These are phyloP conservation scores for Diospyros kaki DNA, from an alignment of 148 eudicot genomes.

Conservation along the genomic window DNA sequence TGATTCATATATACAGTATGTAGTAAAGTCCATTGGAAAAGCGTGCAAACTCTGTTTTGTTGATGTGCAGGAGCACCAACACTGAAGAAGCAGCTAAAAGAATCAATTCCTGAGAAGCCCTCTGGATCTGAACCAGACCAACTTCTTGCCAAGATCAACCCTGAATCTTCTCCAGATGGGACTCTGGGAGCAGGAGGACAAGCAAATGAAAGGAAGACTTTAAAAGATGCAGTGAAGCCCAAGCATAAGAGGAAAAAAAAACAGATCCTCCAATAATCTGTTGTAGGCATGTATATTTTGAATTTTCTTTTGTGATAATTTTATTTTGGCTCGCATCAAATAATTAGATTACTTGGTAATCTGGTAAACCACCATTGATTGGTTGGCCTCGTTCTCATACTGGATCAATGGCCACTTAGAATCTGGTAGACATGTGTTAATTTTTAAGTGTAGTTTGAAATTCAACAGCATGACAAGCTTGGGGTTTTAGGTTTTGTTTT, in stretches of 20 bases:
- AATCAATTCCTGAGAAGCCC: background rate
- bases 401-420: too few species aligned
- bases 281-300: background rate
- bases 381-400: too few species aligned
- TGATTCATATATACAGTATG: too few species aligned
- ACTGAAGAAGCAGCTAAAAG: background rate
- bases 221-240: slow-evolving; percentile 18
- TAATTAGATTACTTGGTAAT: too few species aligned
- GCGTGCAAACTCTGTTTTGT: too few species aligned
- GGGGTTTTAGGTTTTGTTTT: too few species aligned
- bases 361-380: too few species aligned
- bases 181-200: background rate
- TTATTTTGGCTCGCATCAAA: too few species aligned
- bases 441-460: too few species aligned
- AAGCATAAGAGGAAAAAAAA: slow-evolving; percentile 15
- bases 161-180: background rate
- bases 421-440: too few species aligned
- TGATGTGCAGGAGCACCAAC: slow-evolving; percentile 1
- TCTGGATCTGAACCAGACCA: background rate
- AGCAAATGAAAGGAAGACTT: background rate
- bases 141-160: background rate
- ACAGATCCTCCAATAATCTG: background rate
- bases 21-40: too few species aligned
- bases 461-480: too few species aligned
- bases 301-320: background rate